Evolutionary conservation across 768 basidiomycete genomes (phyloP).

Genomic region (Baorangia bicolor): DNA sequence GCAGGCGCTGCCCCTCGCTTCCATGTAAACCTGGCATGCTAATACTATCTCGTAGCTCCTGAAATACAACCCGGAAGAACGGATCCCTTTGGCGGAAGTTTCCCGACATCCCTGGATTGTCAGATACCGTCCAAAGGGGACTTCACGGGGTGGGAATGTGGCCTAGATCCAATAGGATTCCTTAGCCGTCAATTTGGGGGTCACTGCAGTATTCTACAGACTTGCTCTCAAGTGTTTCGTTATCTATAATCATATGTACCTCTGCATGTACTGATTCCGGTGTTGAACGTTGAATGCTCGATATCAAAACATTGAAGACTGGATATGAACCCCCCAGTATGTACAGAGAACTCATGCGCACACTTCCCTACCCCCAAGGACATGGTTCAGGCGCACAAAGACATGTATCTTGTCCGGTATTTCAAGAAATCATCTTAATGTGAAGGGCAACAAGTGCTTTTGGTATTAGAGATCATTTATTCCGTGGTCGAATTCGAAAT

Average conservation of each 20-base stretch:
- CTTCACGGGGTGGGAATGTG: constrained; percentile 29
- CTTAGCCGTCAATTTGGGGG: background rate
- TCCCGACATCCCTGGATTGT: constrained; percentile 85
- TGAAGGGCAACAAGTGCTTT: background rate
- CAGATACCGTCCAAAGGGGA: constrained; percentile 56
- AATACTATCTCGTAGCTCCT: constrained; percentile 58
- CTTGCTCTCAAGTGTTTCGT: background rate
- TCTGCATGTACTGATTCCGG: constrained; percentile 11
- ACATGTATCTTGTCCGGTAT: background rate
- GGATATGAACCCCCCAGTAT: background rate
- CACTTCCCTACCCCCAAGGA: background rate
- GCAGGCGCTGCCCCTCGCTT: constrained; percentile 21
- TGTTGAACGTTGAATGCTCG: background rate
- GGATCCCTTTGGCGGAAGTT: constrained; percentile 74
- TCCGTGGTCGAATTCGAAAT: constrained; percentile 21
- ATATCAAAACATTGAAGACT: background rate
- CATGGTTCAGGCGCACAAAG: background rate
- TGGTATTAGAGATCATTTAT: constrained; percentile 18
- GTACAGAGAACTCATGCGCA: background rate
- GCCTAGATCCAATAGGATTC: constrained; percentile 6
- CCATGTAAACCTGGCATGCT: constrained; percentile 8
- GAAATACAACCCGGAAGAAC: constrained; percentile 73
- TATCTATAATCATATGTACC: constrained; percentile 15
- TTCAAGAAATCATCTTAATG: background rate
- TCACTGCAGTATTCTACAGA: background rate